Conservation (phyloP, 1,284 basidiomycete species). For the Phlebopus sp. region DNA sequence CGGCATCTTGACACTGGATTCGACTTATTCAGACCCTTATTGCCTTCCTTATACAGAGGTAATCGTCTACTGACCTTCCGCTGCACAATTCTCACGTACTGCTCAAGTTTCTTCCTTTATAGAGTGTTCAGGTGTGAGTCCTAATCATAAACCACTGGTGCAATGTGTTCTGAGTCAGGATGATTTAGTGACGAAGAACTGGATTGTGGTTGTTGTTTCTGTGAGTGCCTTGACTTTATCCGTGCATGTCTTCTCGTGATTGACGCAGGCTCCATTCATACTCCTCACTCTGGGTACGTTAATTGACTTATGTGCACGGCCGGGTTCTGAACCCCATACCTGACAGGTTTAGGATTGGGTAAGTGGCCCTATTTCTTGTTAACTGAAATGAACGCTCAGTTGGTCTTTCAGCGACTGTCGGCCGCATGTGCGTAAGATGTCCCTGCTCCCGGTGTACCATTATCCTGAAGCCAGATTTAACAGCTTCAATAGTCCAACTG, state of each 20-base stretch:
- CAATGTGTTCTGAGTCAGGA: not conserved
- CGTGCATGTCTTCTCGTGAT: not conserved
- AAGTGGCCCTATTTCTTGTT: not conserved
- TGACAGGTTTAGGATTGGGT: not conserved
- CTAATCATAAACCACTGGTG: not conserved
- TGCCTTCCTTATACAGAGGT: not conserved
- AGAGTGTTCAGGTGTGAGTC: conserved; percentile 1
- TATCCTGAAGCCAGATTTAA: no score
- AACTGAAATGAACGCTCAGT: not conserved
- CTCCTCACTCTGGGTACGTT: not conserved
- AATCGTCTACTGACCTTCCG: not conserved
- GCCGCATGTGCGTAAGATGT: not conserved
- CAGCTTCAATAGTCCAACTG: not conserved
- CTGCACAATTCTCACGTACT: not conserved
- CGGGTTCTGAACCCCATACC: not conserved
- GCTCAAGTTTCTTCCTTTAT: not conserved
- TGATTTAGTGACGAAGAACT: not conserved
- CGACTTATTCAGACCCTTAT: not conserved
- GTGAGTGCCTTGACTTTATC: not conserved
- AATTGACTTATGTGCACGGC: not conserved
- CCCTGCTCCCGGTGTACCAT: no score
- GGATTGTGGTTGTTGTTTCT: not conserved
- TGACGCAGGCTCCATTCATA: not conserved
- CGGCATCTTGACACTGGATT: no score
- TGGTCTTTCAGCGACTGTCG: not conserved